Evolutionary conservation across 371 early-diverging fungal genomes (phyloP).

Genomic region (Mortierella sp.): DNA sequence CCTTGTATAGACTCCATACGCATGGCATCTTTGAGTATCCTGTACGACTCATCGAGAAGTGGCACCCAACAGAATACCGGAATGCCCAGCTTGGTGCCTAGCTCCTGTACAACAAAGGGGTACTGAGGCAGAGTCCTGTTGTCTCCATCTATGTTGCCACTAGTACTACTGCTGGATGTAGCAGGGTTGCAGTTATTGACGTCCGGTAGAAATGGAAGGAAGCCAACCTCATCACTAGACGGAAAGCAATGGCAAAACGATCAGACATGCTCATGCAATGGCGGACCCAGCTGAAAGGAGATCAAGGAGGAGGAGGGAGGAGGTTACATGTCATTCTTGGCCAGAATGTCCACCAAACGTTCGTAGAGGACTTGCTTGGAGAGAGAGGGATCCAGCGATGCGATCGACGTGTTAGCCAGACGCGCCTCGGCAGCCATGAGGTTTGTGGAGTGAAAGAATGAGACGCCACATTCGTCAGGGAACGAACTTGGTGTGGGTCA

Average conservation of each 20-base stretch:
- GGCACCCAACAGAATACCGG: conserved; percentile 52
- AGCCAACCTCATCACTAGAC: conserved; percentile 42
- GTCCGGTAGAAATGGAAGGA: conserved; percentile 42
- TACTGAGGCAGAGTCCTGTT: conserved; percentile 7
- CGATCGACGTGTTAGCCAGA: conserved; percentile 43
- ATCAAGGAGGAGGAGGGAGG: background rate
- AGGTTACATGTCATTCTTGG: conserved; percentile 32
- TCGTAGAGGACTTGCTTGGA: conserved; percentile 30
- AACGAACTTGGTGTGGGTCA: too few relatives aligned
- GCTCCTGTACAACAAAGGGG: conserved; percentile 41
- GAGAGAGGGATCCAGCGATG: conserved; percentile 28
- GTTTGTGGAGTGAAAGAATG: too few relatives aligned
- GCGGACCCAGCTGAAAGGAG: too few relatives aligned
- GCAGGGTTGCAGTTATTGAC: background rate
- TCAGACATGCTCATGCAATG: too few relatives aligned
- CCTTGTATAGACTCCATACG: background rate
- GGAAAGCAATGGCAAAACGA: too few relatives aligned
- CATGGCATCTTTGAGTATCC: conserved; percentile 17
- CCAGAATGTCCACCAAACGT: conserved; percentile 25
- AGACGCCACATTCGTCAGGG: too few relatives aligned
- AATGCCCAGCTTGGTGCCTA: conserved; percentile 44
- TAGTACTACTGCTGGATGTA: background rate
- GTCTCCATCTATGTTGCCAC: background rate
- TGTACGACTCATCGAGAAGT: conserved; percentile 28
- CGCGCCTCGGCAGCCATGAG: conserved; percentile 23